Percentiles rank a stretch among this genome's conserved stretches.
These are phyloP conservation scores for Xeromyces bisporus DNA, from an alignment of 495 filamentous ascomycete genomes.

Conservation along the genomic window DNA sequence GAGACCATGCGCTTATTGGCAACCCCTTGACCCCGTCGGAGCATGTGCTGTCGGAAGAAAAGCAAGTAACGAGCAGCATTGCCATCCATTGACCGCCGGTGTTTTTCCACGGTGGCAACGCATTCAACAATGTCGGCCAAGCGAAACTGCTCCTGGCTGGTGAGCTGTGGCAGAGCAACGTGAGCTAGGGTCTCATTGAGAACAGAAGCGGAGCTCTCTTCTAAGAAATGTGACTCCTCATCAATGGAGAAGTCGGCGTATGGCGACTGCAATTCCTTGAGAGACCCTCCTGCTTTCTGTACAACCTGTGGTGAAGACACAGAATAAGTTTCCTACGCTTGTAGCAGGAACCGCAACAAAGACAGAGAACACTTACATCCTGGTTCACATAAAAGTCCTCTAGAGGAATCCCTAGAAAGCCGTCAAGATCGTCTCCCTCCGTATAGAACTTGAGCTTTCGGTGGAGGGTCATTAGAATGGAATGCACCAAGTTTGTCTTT, in stretches of 20 bases:
- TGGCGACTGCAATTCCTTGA: slow-evolving; percentile 36
- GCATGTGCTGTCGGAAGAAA: slow-evolving; percentile 71
- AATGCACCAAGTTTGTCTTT: slow-evolving; percentile 56
- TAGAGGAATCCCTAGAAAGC: slow-evolving; percentile 54
- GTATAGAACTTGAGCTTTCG: slow-evolving; percentile 67
- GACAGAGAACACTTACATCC: slow-evolving; percentile 20
- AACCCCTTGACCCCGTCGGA: slow-evolving; percentile 45
- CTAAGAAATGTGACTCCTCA: slow-evolving; percentile 45
- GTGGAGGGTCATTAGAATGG: slow-evolving; percentile 56
- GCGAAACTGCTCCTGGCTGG: slow-evolving; percentile 77
- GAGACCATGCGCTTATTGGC: slow-evolving; percentile 51
- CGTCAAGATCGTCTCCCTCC: slow-evolving; percentile 68
- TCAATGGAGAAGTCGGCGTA: slow-evolving; percentile 38
- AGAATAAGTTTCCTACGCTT: slow-evolving; percentile 11
- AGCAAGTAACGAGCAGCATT: slow-evolving; percentile 83
- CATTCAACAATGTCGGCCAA: slow-evolving; percentile 80
- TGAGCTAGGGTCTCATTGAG: slow-evolving; percentile 67
- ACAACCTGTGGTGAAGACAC: slow-evolving; percentile 10
- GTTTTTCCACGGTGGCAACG: slow-evolving; percentile 70
- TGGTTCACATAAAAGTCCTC: slow-evolving; percentile 50
- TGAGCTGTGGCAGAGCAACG: slow-evolving; percentile 63
- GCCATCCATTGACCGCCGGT: slow-evolving; percentile 80
- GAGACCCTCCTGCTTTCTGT: slow-evolving; percentile 21
- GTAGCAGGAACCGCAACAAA: background rate
- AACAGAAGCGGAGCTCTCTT: slow-evolving; percentile 49